phyloP scores from a whole-genome alignment of 2,329 filamentous ascomycete species.

The Cladophialophora psammophila region DNA sequence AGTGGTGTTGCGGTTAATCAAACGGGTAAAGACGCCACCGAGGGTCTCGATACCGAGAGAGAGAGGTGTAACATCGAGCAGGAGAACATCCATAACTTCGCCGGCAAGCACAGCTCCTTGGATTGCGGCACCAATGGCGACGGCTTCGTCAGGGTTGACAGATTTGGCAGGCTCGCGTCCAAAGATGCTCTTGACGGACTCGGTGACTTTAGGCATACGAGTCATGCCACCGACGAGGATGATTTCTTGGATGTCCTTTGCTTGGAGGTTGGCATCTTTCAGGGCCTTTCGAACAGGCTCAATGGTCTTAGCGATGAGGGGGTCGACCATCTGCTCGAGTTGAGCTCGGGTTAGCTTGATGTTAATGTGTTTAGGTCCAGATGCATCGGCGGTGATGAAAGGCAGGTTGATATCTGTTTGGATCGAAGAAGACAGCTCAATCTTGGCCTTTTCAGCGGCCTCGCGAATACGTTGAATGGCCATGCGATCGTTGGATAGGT shows the following conservation, averaged over 20 bases:
- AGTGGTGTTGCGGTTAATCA: slow-evolving; percentile 99
- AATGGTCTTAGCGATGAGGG: slow-evolving; percentile 83
- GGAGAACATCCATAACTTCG: slow-evolving; percentile 93
- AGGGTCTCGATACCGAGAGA: slow-evolving; percentile 99
- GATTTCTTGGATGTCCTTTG: slow-evolving; percentile 96
- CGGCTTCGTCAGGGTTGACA: slow-evolving; percentile 97
- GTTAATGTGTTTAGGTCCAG: slow-evolving; percentile 98
- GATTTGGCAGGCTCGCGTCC: slow-evolving; percentile 96
- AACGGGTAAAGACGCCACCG: slow-evolving; percentile 94
- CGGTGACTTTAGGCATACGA: slow-evolving; percentile 97
- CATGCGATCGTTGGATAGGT: slow-evolving; percentile 92
- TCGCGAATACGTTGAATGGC: slow-evolving; percentile 99
- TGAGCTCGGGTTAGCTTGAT: slow-evolving; percentile 89
- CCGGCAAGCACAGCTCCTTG: slow-evolving; percentile 96
- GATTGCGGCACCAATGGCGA: slow-evolving; percentile 95
- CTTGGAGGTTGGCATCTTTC: slow-evolving; percentile 89
- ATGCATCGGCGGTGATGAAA: slow-evolving; percentile 96
- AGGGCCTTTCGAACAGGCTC: slow-evolving; percentile 96
- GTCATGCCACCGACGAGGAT: slow-evolving; percentile 99
- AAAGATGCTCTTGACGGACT: slow-evolving; percentile 96
- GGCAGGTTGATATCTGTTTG: slow-evolving; percentile 98
- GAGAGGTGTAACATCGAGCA: slow-evolving; percentile 93
- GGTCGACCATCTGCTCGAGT: slow-evolving; percentile 91
- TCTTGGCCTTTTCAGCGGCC: slow-evolving; percentile 99
- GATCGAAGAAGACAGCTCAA: slow-evolving; percentile 91